Base-by-base conservation (phyloP, 1,284 basidiomycete species). In the Austroboletus rostrupii region DNA sequence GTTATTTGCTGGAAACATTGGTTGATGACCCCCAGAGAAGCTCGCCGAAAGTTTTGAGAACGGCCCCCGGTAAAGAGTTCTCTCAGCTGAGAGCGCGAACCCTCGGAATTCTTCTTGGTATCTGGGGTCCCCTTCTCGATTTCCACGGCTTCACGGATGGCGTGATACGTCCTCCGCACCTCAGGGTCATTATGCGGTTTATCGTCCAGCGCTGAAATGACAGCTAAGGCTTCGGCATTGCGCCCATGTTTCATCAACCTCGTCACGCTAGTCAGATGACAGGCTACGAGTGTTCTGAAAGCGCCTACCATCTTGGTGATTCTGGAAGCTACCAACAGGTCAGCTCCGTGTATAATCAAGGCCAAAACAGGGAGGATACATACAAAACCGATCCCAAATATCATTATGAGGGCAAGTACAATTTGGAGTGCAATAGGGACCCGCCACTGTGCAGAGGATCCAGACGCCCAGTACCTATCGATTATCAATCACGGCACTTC, bases 1-100 rank as follows among this genome's bases (percentile, higher is more conserved):
- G 74, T 73, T 26, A 85, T 79, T 62, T 88, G 86, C 64, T 88
- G 83, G 69, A 87, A 85, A 58, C 80, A 81, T 57, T 87, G 85
- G 43, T 78, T 76, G 45, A 79, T 70, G 48, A 86, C 69, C 6
- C 77, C 85, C 19, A 87, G 67, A 45, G 72, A 65, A 12, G 79
- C 75, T 36, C 85, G 73, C 48, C 83, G 72, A 65, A 85, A 80
- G 65, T 87, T 87, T 61, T 86, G 85, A 31, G 72, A 72, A 14
- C 75, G 78, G 1, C 82, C 82, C 33, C 74, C 72, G 7, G 77
- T 78, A 60, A 86, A 76, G 10, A 87, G 68, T 49, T 86, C 81
- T 21, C 65, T 53, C 2, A 64, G 43, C 19, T 54, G 54, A 17
- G 62, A 58, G 21, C 45, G 53, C n/a, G 58, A 45, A 21, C 17